Base-by-base conservation (phyloP, 345 rosid species). In the Draba incana region DNA sequence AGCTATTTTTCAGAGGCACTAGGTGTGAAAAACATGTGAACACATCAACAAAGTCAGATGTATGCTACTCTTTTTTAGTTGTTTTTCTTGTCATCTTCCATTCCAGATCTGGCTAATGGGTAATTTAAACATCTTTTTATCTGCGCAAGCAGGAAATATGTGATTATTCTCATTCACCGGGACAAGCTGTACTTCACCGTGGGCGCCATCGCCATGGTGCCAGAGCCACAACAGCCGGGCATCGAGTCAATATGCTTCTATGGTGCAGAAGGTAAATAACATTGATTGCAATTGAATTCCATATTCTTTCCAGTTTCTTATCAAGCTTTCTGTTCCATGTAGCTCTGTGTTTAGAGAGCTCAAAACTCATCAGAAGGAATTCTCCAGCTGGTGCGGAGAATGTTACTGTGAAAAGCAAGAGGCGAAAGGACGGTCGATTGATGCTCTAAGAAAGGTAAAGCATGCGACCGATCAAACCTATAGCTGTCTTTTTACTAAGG, bases 191-290 rank as follows among this genome's bases (percentile, higher is more conserved):
- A 48, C 96, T 91, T 75, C 99, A 94, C 79, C 87, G 95, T 8
- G 99, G 99, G 47, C 90, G 90, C 62, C 97, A 91, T 71, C 88
- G 97, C 58, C 99, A 94, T 82, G 99, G 99, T 75, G 99, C 92
- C 11, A 84, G 96, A 79, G 98, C 99, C 69, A 91, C 98, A 59
- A 85, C 87, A 58, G 69, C 90, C 10, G 99, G 97, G 27, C 85
- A 82, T 62, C 80, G 98, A 70, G 82, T 86, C 79, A 94, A 94
- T 83, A 73, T 94, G 80, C 85, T 94, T 39, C 63, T 94, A 41
- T 94, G 99, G 99, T 94, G 99, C 76, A 83, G 92, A 84, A 94
- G 98, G 98, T 94, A 80, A 78, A 46, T 27, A 55, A 13, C 42
- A 39, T 33, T 57, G 10, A 20, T 43, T 73, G 25, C 68, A 16